Conservation (phyloP, 345 rosid genomes). For the Rhizophora mangle region DNA sequence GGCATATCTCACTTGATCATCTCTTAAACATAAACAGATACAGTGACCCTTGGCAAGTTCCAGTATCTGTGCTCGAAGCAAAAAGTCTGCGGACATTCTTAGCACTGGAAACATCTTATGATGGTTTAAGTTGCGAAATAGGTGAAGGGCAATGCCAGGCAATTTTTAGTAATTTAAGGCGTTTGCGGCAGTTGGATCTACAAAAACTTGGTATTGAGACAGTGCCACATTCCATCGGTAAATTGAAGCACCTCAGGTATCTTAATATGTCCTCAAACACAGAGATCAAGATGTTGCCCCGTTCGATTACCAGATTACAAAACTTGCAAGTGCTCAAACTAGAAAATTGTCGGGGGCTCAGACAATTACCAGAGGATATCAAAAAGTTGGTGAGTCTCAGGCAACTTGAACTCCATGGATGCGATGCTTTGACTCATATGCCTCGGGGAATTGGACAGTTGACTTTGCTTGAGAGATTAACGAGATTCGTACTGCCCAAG, state of each 20-base stretch:
- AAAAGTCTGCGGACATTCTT: conserved; percentile 15
- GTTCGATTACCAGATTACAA: neutral
- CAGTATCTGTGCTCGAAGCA: neutral
- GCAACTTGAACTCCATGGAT: neutral
- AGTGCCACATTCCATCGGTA: conserved; percentile 11
- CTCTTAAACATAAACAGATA: neutral
- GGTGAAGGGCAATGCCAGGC: no score
- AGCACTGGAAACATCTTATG: neutral
- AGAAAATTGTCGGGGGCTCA: neutral
- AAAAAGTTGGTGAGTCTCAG: conserved; percentile 12
- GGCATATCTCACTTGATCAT: conserved; percentile 8
- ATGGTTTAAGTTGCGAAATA: neutral
- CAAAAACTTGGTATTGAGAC: conserved; percentile 1
- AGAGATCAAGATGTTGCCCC: no score
- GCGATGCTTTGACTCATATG: conserved; percentile 13
- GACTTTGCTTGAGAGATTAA: conserved; percentile 13
- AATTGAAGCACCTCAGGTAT: conserved; percentile 26
- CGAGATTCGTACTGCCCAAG: no score
- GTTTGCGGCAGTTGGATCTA: neutral
- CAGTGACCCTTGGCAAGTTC: neutral
- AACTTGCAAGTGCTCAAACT: conserved; percentile 12
- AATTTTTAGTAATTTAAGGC: neutral
- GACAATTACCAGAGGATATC: conserved; percentile 13
- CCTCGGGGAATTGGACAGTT: conserved; percentile 22
- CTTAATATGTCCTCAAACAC: conserved; percentile 11